Percentiles rank a stretch among this genome's conserved stretches.
These are phyloP conservation scores for Tolypocladium amazonense DNA, from an alignment of 2,329 filamentous ascomycete genomes.

Conservation along the genomic window DNA sequence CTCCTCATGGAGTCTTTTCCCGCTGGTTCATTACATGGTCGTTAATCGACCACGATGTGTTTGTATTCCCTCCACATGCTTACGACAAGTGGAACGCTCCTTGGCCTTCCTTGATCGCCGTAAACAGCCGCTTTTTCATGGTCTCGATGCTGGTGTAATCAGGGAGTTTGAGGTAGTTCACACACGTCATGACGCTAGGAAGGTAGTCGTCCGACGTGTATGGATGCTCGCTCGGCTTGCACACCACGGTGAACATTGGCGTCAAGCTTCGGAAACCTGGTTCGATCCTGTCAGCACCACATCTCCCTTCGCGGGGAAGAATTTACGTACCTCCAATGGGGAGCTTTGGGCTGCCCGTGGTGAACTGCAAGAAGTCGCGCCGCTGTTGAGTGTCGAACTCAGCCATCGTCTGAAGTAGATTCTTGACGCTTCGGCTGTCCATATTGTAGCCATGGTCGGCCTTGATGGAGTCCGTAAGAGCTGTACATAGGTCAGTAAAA, in stretches of 20 bases:
- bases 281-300: constrained; percentile 18
- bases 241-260: constrained; percentile 98
- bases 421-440: constrained; percentile 92
- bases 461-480: constrained; percentile 96
- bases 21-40: background rate
- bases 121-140: constrained; percentile 67
- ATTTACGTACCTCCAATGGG: constrained; percentile 78
- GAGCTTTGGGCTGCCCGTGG: constrained; percentile 93
- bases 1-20: background rate
- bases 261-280: constrained; percentile 92
- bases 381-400: constrained; percentile 64
- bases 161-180: constrained; percentile 96
- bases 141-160: constrained; percentile 76
- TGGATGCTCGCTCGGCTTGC: constrained; percentile 93
- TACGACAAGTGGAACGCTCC: constrained; percentile 93
- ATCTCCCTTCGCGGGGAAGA: background rate
- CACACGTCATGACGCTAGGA: constrained; percentile 99
- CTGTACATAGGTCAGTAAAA: constrained; percentile 30
- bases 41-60: background rate
- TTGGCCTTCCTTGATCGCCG: constrained; percentile 89
- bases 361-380: constrained; percentile 93
- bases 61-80: background rate
- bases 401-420: constrained; percentile 90
- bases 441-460: constrained; percentile 98
- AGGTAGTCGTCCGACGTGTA: constrained; percentile 93